Evolutionary conservation across 441 rosid genomes (phyloP).

Genomic region (Brassica balearica): DNA sequence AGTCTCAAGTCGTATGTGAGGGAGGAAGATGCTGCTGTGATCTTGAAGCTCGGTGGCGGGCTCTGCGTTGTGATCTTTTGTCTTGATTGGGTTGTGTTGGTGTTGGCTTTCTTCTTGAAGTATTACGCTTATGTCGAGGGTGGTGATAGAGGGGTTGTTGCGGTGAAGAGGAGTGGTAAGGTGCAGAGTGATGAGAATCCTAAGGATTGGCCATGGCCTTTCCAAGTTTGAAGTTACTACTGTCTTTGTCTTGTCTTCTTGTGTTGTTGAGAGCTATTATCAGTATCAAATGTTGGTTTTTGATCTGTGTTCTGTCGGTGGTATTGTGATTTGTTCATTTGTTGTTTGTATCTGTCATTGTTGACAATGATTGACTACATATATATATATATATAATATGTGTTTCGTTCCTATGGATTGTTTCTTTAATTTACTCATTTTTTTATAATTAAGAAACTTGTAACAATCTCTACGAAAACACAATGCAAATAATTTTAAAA

Average conservation of each 20-base stretch:
- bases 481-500: not conserved
- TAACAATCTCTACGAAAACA: not conserved
- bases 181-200: conserved; percentile 68
- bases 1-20: conserved; percentile 75
- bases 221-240: conserved; percentile 58
- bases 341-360: conserved; percentile 22
- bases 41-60: conserved; percentile 81
- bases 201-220: conserved; percentile 95
- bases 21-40: conserved; percentile 81
- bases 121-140: conserved; percentile 69
- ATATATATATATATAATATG: conserved; percentile 26
- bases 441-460: not conserved
- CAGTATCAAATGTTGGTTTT: conserved; percentile 37
- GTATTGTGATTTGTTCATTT: conserved; percentile 40
- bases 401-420: conserved; percentile 1
- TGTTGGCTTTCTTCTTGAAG: conserved; percentile 84
- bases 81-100: conserved; percentile 85
- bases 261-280: not conserved
- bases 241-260: not conserved
- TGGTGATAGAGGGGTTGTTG: conserved; percentile 39
- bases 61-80: conserved; percentile 74
- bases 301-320: conserved; percentile 26
- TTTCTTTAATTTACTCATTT: not conserved
- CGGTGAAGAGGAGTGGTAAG: conserved; percentile 48
- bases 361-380: conserved; percentile 19